These are phyloP conservation scores for Aspergillus oerlinghausenensis DNA, from an alignment of 2,329 filamentous ascomycete species.

Conservation along the genomic window DNA sequence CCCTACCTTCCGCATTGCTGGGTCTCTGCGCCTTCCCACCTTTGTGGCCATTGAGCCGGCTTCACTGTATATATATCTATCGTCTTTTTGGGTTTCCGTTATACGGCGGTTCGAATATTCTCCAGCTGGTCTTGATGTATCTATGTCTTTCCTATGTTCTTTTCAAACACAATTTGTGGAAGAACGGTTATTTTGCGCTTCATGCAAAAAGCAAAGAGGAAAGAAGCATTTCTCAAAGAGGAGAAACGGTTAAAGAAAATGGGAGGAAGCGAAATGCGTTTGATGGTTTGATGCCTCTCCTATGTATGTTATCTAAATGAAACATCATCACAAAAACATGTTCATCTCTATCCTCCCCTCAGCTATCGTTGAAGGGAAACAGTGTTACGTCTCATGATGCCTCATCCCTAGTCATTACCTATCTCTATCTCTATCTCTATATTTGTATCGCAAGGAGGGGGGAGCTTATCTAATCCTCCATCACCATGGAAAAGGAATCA, in stretches of 20 bases:
- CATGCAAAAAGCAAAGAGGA: conserved; percentile 1
- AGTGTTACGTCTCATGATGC: neutral
- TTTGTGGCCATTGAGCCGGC: neutral
- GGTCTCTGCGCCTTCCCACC: conserved; percentile 2
- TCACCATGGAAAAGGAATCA: neutral
- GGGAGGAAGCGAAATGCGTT: conserved; percentile 2
- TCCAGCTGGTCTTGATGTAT: conserved; percentile 16
- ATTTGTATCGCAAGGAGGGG: neutral
- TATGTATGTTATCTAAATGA: conserved; percentile 8
- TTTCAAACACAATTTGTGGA: neutral
- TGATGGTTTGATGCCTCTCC: conserved; percentile 12
- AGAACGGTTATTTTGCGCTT: neutral
- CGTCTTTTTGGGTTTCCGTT: neutral
- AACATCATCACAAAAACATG: neutral
- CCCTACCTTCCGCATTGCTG: neutral
- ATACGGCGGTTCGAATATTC: conserved; percentile 8
- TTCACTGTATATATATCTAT: conserved; percentile 16
- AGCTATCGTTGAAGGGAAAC: neutral
- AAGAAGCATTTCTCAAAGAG: neutral
- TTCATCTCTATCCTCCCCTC: too few relatives aligned
- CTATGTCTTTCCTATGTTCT: conserved; percentile 11
- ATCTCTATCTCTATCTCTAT: neutral
- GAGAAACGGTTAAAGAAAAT: conserved; percentile 1
- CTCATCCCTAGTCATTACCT: too few relatives aligned
- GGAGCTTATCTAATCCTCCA: neutral